Base-by-base conservation (phyloP, 495 filamentous ascomycete genomes). In the Hypoxylon trugodes region DNA sequence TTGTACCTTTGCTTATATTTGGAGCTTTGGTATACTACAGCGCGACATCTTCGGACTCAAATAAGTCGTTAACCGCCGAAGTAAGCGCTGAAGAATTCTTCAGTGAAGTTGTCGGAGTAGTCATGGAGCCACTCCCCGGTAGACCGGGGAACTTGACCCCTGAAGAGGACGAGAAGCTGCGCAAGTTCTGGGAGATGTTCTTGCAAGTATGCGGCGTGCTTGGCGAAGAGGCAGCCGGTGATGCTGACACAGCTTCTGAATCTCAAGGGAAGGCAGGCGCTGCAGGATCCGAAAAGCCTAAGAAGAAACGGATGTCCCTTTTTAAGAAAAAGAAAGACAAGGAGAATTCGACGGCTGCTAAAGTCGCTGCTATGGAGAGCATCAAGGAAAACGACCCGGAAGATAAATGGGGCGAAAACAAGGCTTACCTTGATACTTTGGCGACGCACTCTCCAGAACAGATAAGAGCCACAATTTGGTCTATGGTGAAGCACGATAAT, bases 401-500 rank as follows among this genome's bases (percentile, higher is more conserved):
- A 54, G 96, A 98, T 76, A 98, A 98, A 78, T 93, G 96, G 74
- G 92, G 92, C 24, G 91, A 94, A 71, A 89, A 83, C 3, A 94
- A 94, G 78, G 87, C 91, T 18, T 98, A 92, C 74, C 85, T 90
- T 61, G 85, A 92, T 24, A 90, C 91, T 0, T 74, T 98, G 2
- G 87, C 87, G 10, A 89, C 82, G 35, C 82, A 90, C 64, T 77
- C 86, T 2, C 92, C 94, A 2, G 91, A 93, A 64, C 82, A 89
- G 45, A 84, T 98, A 61, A 85, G 95, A 22, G 79, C 82, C 1
- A 87, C 92, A 2, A 92, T 97, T 75, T 98, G 95, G 95, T 84
- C 80, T 56, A 97, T 98, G 95, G 86, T 94, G 28, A 98, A 98
- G 79, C 89, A 92, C 65, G 96, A 98, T 72, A 84, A 97, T 73